phyloP scores from a whole-genome alignment of 2,329 filamentous ascomycete genomes.

The Colletotrichum tropicicola region DNA sequence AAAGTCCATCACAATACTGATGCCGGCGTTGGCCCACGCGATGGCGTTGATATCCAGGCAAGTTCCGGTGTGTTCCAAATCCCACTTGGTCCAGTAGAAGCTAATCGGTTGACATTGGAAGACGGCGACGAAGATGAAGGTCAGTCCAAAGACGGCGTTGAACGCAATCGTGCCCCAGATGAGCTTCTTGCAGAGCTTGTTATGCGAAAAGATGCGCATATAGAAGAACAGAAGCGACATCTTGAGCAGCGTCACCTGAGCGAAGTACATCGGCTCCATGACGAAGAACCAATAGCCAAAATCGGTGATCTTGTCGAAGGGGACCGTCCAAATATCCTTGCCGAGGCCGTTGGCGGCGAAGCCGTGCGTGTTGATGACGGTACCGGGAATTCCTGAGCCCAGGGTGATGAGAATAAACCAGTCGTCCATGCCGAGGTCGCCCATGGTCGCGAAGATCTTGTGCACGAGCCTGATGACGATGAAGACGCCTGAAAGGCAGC shows the following conservation, averaged over 20 bases:
- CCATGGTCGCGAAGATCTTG: slow-evolving; percentile 44
- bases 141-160: slow-evolving; percentile 47
- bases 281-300: slow-evolving; percentile 55
- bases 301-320: slow-evolving; percentile 47
- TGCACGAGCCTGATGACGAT: slow-evolving; percentile 50
- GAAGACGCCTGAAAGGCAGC: slow-evolving; percentile 47
- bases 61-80: slow-evolving; percentile 52
- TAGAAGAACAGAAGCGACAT: slow-evolving; percentile 64
- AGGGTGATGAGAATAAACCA: slow-evolving; percentile 42
- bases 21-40: slow-evolving; percentile 59
- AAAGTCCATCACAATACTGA: slow-evolving; percentile 61
- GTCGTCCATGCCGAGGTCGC: slow-evolving; percentile 49
- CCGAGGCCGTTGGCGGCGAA: slow-evolving; percentile 53
- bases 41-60: slow-evolving; percentile 61
- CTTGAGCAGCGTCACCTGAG: slow-evolving; percentile 55
- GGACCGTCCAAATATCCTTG: slow-evolving; percentile 60
- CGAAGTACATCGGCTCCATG: slow-evolving; percentile 56
- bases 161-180: slow-evolving; percentile 53
- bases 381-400: slow-evolving; percentile 38
- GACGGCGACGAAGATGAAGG: slow-evolving; percentile 52
- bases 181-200: slow-evolving; percentile 43
- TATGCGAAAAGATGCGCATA: slow-evolving; percentile 59
- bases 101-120: slow-evolving; percentile 62
- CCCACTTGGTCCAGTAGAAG: slow-evolving; percentile 64
- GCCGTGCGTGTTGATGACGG: slow-evolving; percentile 42